Base-by-base conservation (phyloP, 2,329 filamentous ascomycete species). In the Aureobasidium vineae region DNA sequence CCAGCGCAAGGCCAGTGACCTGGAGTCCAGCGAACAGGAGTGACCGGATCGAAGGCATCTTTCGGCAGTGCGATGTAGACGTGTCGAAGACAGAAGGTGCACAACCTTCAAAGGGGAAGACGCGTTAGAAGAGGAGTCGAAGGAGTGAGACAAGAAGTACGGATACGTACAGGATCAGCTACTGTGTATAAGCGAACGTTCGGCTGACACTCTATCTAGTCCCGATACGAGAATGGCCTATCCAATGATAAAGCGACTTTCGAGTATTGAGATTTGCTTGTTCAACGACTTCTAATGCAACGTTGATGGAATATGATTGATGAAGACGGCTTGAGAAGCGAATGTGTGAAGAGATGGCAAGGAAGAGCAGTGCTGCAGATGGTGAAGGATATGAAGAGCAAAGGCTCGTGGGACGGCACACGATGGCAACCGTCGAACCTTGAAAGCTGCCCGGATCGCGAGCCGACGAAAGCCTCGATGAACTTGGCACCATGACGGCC, bases 31-130 rank as follows among this genome's bases (percentile, higher is more conserved):
- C 64, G 8, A 76, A 66, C 40, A 80, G 68, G 40, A 80, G 71
- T 64, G 78, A 76, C 63, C 76, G 77, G 57, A 79, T 68, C 33
- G 76, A 77, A 60, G 73, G 74, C 80, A 82, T 82, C 5, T 36
- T 40, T 64, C 70, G 60, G 61, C 33, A 52, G n/a, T 23, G n/a
- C n/a, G 56, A 36, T 66, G 67, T 38, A 5, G 3, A n/a, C 23
- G 52, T 50, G 59, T 26, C 10, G 28, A 16, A 38, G 38, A 28
- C 31, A 41, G 16, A 52, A 41, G 33, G 31, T 63, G 49, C 21
- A 52, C 59, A 63, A 45, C 33, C 59, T 63, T 21, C n/a, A 8
- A 38, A 19, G n/a, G n/a, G 45, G 45, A 4, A 52, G 26, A 63
- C 45, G 59, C 59, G 59, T 63, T 63, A 63, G 59, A 52, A 63